Base-by-base conservation (phyloP, 805 yeast genomes). In the Barnettozyma populi region DNA sequence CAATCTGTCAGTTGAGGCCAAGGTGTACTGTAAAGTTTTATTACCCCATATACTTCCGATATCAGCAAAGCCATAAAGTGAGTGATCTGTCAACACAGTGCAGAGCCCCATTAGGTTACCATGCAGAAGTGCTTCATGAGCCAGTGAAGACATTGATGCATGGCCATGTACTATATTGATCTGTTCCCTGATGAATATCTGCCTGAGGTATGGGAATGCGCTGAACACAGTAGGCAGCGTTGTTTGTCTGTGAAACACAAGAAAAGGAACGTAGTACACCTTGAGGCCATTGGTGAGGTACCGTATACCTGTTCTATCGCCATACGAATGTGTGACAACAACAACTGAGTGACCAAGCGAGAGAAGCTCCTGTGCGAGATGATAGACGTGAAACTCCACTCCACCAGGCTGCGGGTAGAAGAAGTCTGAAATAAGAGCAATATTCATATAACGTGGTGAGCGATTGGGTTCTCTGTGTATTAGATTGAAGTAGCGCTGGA, bases 321-420 rank as follows among this genome's bases (percentile, higher is more conserved):
- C 88, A 60, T 94, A 90, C 19, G 89, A 82, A 65, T 94, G 99
- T 9, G 99, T 90, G 29, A 94, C 76, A 21, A 94, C 79, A 6
- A 90, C 68, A 10, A 92, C 97, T 4, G 86, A 79, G 61, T 90
- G 97, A 8, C 97, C 97, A 36, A 82, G 66, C 19, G 78, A 79
- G 9, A 88, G 83, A 46, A 90, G 76, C 59, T 84, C 80, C 64
- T 89, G 95, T 0, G 98, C 83, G 21, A 94, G 67, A 64, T 94
- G 98, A 64, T 88, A 89, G 16, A 92, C 86, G 63, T 94, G 99
- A 52, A 92, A 81, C 64, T 94, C 99, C 2, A 94, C 95, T 9
- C 99, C 99, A 4, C 99, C 99, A 0, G 97, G 85, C 63, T 94
- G 99, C 10, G 99, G 99, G 67, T 86, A 94, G 78, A 94, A 94